Conservation (phyloP, 305 asterid genomes). For the Plantago coronopus region DNA sequence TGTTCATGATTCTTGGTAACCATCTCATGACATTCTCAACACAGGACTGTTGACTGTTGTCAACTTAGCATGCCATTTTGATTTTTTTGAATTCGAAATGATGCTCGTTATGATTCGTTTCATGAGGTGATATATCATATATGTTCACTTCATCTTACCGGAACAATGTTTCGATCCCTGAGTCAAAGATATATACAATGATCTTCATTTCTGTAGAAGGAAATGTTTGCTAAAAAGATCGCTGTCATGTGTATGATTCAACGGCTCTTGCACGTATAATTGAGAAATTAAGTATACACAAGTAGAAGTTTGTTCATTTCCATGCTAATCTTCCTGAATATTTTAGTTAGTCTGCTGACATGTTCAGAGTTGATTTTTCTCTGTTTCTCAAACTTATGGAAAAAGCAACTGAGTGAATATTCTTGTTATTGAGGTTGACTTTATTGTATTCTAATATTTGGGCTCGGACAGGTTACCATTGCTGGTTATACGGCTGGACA, state of each 20-base stretch:
- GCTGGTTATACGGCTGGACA: conserved; percentile 94
- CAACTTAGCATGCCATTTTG: neutral
- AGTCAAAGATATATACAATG: too few relatives aligned
- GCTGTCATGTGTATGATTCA: conserved; percentile 4
- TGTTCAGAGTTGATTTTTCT: conserved; percentile 8
- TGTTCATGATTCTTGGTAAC: too few relatives aligned
- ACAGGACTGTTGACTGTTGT: too few relatives aligned
- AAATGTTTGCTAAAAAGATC: neutral
- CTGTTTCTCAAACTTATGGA: neutral
- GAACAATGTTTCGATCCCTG: too few relatives aligned
- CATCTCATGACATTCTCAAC: too few relatives aligned
- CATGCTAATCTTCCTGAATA: neutral
- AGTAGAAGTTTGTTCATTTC: neutral
- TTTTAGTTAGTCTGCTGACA: neutral
- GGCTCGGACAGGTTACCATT: conserved; percentile 43
- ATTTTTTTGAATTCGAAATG: too few relatives aligned
- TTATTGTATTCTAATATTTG: neutral
- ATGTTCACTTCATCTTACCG: too few relatives aligned
- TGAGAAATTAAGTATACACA: neutral
- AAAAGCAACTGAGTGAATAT: too few relatives aligned
- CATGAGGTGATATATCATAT: too few relatives aligned
- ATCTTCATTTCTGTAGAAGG: too few relatives aligned
- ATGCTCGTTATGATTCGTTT: too few relatives aligned
- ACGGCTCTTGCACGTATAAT: conserved; percentile 13
- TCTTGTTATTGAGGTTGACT: too few relatives aligned